These are phyloP conservation scores for Pythium plurisporium DNA, from an alignment of 352 stramenopile genomes.

Conservation along the genomic window DNA sequence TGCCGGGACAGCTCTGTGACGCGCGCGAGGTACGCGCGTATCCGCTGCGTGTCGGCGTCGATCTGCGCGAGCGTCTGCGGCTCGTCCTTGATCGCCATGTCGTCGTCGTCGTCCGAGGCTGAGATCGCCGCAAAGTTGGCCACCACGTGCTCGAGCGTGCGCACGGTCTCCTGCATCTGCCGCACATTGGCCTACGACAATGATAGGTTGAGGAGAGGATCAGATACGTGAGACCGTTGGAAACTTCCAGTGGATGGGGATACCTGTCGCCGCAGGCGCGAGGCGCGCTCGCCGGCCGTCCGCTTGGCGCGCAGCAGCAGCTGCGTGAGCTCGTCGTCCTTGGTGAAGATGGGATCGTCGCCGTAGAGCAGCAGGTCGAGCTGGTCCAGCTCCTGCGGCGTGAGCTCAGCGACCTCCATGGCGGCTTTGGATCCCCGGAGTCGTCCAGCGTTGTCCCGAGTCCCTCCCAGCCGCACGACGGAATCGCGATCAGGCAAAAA, in stretches of 20 bases:
- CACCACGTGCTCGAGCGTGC: slow-evolving; percentile 14
- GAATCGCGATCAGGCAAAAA: no score
- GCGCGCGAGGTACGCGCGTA: slow-evolving; percentile 15
- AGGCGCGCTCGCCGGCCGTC: slow-evolving; percentile 12
- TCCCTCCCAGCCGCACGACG: no score
- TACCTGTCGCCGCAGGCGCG: slow-evolving; percentile 21
- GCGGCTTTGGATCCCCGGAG: no score
- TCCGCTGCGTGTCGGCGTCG: slow-evolving; percentile 12
- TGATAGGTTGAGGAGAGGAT: not conserved
- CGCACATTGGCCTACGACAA: slow-evolving; percentile 10
- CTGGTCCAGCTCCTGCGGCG: slow-evolving; percentile 15
- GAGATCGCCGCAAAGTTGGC: slow-evolving; percentile 18
- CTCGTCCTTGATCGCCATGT: no score
- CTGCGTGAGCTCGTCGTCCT: slow-evolving; percentile 17
- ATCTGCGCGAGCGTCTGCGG: not conserved
- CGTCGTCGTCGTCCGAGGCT: not conserved
- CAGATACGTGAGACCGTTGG: no score
- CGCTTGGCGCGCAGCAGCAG: slow-evolving; percentile 18
- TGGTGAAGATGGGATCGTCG: slow-evolving; percentile 8
- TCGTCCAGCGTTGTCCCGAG: no score
- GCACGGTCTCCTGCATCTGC: slow-evolving; percentile 22
- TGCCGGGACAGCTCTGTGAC: slow-evolving; percentile 10
- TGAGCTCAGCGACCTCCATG: slow-evolving; percentile 10
- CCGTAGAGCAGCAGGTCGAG: slow-evolving; percentile 17
- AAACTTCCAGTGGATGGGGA: not conserved